Percentiles rank a stretch among this genome's conserved stretches.
Evolutionary conservation across 768 basidiomycete genomes (phyloP).

Genomic region (Mycena haematopus): DNA sequence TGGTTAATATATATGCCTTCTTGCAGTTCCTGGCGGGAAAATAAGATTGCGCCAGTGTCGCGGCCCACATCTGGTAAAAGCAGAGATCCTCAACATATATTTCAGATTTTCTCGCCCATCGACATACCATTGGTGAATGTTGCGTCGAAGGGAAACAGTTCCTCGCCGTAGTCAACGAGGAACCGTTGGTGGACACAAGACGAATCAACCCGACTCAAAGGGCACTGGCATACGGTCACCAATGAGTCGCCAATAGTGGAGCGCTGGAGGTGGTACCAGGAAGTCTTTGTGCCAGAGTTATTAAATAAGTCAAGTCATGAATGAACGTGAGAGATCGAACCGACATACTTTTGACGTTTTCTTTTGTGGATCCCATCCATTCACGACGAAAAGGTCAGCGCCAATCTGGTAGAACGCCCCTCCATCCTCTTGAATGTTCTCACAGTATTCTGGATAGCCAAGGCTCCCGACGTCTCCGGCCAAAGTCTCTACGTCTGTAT

Average conservation of each 20-base stretch:
- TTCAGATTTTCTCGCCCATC: neutral
- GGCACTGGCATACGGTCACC: slow-evolving; percentile 14
- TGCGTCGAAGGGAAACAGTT: slow-evolving; percentile 3
- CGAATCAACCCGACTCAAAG: neutral
- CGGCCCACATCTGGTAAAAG: neutral
- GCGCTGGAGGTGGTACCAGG: slow-evolving; percentile 23
- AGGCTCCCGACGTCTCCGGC: neutral
- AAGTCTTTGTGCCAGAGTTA: neutral
- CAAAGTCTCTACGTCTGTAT: neutral
- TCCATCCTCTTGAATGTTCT: slow-evolving; percentile 1
- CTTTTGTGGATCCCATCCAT: slow-evolving; percentile 26
- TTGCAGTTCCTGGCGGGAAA: slow-evolving; percentile 7
- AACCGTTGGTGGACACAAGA: slow-evolving; percentile 15
- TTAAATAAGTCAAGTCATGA: neutral
- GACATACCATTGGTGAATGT: neutral
- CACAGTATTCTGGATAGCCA: slow-evolving; percentile 7
- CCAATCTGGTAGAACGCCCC: slow-evolving; percentile 23
- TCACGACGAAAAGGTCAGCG: slow-evolving; percentile 18
- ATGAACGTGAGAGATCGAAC: neutral
- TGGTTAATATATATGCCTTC: slow-evolving; percentile 5
- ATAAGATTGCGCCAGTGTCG: neutral
- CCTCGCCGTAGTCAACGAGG: slow-evolving; percentile 9
- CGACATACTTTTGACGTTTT: slow-evolving; percentile 5
- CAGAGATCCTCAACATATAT: too few species aligned
- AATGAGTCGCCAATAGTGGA: neutral